These are phyloP conservation scores for Polygonum aviculare DNA, from an alignment of 148 eudicot genomes.

Conservation along the genomic window DNA sequence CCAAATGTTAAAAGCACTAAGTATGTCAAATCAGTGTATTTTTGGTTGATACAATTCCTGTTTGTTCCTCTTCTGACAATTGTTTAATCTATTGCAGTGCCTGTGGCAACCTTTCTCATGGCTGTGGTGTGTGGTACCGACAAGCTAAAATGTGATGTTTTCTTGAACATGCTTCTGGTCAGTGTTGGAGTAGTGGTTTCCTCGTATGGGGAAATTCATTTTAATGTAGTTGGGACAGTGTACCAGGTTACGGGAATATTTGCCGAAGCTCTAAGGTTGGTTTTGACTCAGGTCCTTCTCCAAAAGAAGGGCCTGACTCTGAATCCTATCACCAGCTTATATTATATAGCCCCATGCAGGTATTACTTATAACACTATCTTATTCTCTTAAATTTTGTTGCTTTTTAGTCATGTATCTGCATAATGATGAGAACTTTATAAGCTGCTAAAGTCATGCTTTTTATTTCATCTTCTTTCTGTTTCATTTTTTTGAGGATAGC, in stretches of 20 bases:
- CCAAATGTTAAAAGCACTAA: slow-evolving; percentile 88
- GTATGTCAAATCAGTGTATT: slow-evolving; percentile 28
- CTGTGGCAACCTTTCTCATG: slow-evolving; percentile 81
- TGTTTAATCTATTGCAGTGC: slow-evolving; percentile 47
- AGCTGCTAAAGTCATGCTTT: neutral
- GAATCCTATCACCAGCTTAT: slow-evolving; percentile 81
- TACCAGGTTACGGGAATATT: slow-evolving; percentile 82
- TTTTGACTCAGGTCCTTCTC: slow-evolving; percentile 78
- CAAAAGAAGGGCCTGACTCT: slow-evolving; percentile 80
- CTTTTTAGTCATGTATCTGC: neutral
- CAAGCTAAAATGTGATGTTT: slow-evolving; percentile 66
- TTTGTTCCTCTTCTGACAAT: slow-evolving; percentile 14
- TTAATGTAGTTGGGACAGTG: slow-evolving; percentile 68
- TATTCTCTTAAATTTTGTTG: neutral
- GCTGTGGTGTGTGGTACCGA: slow-evolving; percentile 87
- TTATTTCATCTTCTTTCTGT: neutral
- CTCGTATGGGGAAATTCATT: slow-evolving; percentile 82
- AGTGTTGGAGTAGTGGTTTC: slow-evolving; percentile 82
- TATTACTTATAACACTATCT: slow-evolving; percentile 11
- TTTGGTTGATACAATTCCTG: neutral
- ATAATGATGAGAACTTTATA: neutral
- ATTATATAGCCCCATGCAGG: slow-evolving; percentile 98
- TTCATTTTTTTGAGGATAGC: neutral
- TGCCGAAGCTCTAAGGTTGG: slow-evolving; percentile 81
- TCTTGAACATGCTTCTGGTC: slow-evolving; percentile 77